Evolutionary conservation across 805 yeast species (phyloP).

Genomic region (Wickerhamomyces bisporus): DNA sequence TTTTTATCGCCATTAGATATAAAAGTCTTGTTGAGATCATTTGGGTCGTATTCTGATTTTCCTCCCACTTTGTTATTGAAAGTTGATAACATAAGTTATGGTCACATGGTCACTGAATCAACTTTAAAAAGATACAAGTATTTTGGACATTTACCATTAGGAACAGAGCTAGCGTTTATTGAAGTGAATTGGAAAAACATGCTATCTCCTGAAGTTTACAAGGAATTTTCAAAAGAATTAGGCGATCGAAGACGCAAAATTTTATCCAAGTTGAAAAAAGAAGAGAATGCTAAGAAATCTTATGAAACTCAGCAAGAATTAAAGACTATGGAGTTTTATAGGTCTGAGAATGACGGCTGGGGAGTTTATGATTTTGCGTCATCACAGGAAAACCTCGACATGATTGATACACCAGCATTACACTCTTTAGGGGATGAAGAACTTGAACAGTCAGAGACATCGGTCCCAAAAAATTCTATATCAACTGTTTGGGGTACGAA

Average conservation of each 20-base stretch:
- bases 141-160: slow-evolving; percentile 75
- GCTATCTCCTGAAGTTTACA: slow-evolving; percentile 39
- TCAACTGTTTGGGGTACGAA: slow-evolving; percentile 78
- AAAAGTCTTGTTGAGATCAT: slow-evolving; percentile 60
- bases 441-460: background rate
- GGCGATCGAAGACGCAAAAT: slow-evolving; percentile 49
- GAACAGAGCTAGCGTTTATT: slow-evolving; percentile 76
- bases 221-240: slow-evolving; percentile 49
- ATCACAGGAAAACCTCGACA: slow-evolving; percentile 3
- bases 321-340: slow-evolving; percentile 53
- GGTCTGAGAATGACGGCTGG: slow-evolving; percentile 43
- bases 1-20: slow-evolving; percentile 78
- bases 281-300: slow-evolving; percentile 52
- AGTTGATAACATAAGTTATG: slow-evolving; percentile 68
- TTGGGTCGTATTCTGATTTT: slow-evolving; percentile 55
- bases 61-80: slow-evolving; percentile 61
- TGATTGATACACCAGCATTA: slow-evolving; percentile 13
- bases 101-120: slow-evolving; percentile 58
- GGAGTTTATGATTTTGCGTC: slow-evolving; percentile 29
- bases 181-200: slow-evolving; percentile 76
- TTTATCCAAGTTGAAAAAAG: slow-evolving; percentile 44
- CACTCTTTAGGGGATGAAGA: slow-evolving; percentile 24
- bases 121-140: slow-evolving; percentile 60
- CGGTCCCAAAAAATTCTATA: slow-evolving; percentile 22
- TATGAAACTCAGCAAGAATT: slow-evolving; percentile 57